Evolutionary conservation across 2,329 filamentous ascomycete species (phyloP), one percentile per base, ranked within the genome.

Genomic region (Aspergillus udagawae): DNA sequence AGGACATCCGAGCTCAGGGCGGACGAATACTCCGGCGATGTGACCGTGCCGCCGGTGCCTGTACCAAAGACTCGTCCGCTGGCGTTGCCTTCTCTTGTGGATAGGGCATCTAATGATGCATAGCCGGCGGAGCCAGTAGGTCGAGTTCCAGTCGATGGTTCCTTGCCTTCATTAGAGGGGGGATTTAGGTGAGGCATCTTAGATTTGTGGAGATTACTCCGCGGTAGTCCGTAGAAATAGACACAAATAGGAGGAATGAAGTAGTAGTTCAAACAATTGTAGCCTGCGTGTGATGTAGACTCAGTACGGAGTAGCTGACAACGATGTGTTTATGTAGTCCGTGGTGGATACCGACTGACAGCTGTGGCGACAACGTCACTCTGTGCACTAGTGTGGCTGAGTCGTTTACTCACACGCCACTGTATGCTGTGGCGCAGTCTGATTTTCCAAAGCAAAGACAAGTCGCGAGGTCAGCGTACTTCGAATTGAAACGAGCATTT

Each of bases 121-220:
- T 60, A 56, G 52, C 61, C 63, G n/a, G 60, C 59, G 35, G 62
- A 65, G 51, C 61, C 56, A 14, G 54, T 57, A 25, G 57, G 42
- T 49, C 51, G 53, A 54, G 49, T 56, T 47, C 20, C 25, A 14
- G 27, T 49, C 10, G 21, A 25, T 47, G 10, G 23, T 44, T 56
- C 12, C 38, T 50, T 47, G 44, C 48, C 21, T 38, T 58, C 51
- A 29, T 55, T 57, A 27, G 56, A 57, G 42, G 51, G 45, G 9
- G 44, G 42, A 9, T 54, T 52, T 27, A 53, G 51, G n/a, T 63
- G 58, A 42, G 61, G 54, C 57, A 64, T 64, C 38, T 41, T 28
- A 3, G n/a, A 14, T 32, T 8, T 35, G 49, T 23, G 27, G 49
- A 25, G 49, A 41, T 29, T 54, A 14, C 9, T 53, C 21, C 3